Percentiles rank a stretch among this genome's conserved stretches.
Conservation (phyloP, 257 asterid genomes). For the Rehmannia glutinosa region DNA sequence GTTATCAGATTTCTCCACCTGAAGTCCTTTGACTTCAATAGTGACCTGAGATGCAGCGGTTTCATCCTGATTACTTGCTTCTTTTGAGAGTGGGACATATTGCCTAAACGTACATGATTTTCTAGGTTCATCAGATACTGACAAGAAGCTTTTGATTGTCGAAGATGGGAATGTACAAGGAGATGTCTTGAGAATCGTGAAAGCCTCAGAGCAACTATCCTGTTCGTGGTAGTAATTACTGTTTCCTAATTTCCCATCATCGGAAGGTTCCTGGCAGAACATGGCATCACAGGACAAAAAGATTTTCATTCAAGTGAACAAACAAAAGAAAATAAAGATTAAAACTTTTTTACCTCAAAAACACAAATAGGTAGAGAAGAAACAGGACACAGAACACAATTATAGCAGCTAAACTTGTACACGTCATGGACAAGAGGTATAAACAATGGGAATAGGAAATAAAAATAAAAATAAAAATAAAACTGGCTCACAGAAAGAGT, state of each 20-base stretch:
- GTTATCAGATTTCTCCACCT: constrained; percentile 28
- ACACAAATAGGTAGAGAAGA: constrained; percentile 7
- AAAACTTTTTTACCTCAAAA: neutral
- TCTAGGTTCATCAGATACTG: constrained; percentile 32
- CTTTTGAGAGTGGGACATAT: constrained; percentile 42
- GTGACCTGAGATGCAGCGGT: constrained; percentile 51
- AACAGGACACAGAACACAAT: neutral
- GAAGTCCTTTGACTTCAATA: constrained; percentile 41
- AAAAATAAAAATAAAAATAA: neutral
- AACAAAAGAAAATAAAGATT: neutral
- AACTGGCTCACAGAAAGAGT: neutral
- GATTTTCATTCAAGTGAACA: constrained; percentile 13
- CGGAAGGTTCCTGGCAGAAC: constrained; percentile 43
- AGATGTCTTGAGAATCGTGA: constrained; percentile 36
- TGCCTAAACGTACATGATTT: constrained; percentile 44
- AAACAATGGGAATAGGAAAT: neutral
- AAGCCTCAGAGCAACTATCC: constrained; percentile 38
- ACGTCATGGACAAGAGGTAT: too few species aligned
- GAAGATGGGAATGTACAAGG: constrained; percentile 34
- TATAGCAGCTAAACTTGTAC: too few species aligned
- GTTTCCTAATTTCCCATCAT: constrained; percentile 43
- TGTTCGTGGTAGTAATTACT: constrained; percentile 32
- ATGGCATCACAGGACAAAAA: constrained; percentile 12
- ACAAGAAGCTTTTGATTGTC: constrained; percentile 25
- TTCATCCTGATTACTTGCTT: constrained; percentile 39